phyloP scores from a whole-genome alignment of 768 basidiomycete species.

The Udeniomyces megalosporus region DNA sequence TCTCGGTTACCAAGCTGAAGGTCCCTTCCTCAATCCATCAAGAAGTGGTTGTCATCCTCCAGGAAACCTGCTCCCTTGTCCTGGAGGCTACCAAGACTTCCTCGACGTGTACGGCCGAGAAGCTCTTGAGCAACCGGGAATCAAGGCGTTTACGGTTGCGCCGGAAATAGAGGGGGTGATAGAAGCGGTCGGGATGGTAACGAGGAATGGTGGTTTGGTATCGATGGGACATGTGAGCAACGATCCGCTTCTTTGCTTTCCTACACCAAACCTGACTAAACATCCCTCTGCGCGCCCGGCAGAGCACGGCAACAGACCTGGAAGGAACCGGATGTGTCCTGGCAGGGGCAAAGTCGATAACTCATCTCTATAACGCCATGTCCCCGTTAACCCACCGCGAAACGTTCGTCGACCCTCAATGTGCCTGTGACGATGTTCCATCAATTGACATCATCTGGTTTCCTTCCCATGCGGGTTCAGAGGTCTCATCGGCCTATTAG shows the following conservation, averaged over 20 bases:
- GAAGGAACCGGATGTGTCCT: constrained; percentile 33
- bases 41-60: constrained; percentile 73
- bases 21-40: constrained; percentile 66
- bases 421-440: no score
- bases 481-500: constrained; percentile 74
- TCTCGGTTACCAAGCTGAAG: constrained; percentile 82
- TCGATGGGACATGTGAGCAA: constrained; percentile 80
- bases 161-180: constrained; percentile 75
- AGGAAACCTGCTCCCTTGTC: constrained; percentile 46
- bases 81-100: constrained; percentile 48
- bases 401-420: background rate
- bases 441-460: no score
- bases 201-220: constrained; percentile 51
- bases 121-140: constrained; percentile 17
- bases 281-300: no score
- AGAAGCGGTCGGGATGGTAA: constrained; percentile 45
- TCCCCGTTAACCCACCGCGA: constrained; percentile 36
- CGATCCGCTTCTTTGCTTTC: background rate
- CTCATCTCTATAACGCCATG: constrained; percentile 89
- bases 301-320: constrained; percentile 22
- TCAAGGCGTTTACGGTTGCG: constrained; percentile 64
- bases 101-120: constrained; percentile 51
- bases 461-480: constrained; percentile 15
- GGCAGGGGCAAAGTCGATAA: constrained; percentile 66
- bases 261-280: constrained; percentile 36